Evolutionary conservation across 2,329 filamentous ascomycete species (phyloP).

Genomic region (Lasiodiplodia sp.): DNA sequence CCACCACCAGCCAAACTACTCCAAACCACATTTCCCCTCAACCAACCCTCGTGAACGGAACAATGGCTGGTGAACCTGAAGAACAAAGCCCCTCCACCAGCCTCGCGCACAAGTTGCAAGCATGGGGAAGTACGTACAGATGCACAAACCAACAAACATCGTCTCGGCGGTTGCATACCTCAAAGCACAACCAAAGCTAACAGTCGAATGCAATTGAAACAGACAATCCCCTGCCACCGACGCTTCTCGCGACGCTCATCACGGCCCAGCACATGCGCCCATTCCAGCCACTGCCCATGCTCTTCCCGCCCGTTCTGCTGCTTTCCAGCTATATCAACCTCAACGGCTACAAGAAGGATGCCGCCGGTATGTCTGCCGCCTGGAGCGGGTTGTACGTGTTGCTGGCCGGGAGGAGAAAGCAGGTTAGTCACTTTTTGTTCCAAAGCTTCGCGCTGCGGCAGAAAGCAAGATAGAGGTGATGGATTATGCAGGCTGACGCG

Average conservation of each 20-base stretch:
- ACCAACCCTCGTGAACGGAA: neutral
- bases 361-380: constrained; percentile 68
- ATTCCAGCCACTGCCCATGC: constrained; percentile 70
- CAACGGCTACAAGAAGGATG: constrained; percentile 67
- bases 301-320: constrained; percentile 71
- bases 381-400: constrained; percentile 72
- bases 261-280: constrained; percentile 72
- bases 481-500: neutral
- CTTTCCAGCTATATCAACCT: constrained; percentile 73
- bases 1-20: neutral
- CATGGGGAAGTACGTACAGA: constrained; percentile 57
- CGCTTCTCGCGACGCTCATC: constrained; percentile 70
- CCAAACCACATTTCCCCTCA: neutral
- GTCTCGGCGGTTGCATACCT: neutral
- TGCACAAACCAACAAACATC: neutral
- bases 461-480: neutral
- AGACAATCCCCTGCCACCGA: constrained; percentile 60
- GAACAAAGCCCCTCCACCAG: constrained; percentile 50
- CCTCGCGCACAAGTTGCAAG: constrained; percentile 54
- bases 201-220: neutral
- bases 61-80: constrained; percentile 49
- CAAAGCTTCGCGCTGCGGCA: neutral
- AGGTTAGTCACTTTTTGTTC: constrained; percentile 38
- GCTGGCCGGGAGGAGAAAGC: constrained; percentile 65
- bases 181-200: neutral